Percentiles rank a stretch among this genome's conserved stretches.
These are phyloP conservation scores for Scleromitrula shiraiana DNA, from an alignment of 2,329 filamentous ascomycete genomes.

Conservation along the genomic window DNA sequence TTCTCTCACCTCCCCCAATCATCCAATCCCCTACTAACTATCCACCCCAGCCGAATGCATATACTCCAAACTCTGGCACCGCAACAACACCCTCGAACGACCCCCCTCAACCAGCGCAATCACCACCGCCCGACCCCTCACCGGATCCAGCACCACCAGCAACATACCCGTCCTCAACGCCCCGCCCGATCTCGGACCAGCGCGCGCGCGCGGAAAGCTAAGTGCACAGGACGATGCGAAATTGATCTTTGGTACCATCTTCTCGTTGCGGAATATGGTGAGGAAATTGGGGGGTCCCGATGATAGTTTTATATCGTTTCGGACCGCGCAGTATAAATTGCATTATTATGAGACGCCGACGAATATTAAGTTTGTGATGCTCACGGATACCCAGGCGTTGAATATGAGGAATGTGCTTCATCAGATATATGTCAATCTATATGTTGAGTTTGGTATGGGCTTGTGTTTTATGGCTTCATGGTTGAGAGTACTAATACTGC, in stretches of 20 bases:
- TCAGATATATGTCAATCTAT: slow-evolving; percentile 97
- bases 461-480: slow-evolving; percentile 12
- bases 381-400: slow-evolving; percentile 80
- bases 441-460: slow-evolving; percentile 81
- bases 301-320: slow-evolving; percentile 89
- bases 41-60: slow-evolving; percentile 76
- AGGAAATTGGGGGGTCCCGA: slow-evolving; percentile 90
- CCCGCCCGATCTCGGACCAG: slow-evolving; percentile 24
- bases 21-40: slow-evolving; percentile 11
- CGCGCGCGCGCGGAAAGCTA: slow-evolving; percentile 26
- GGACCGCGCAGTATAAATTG: slow-evolving; percentile 91
- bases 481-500: slow-evolving; percentile 4
- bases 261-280: slow-evolving; percentile 93
- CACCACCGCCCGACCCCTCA: slow-evolving; percentile 41
- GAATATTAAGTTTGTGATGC: slow-evolving; percentile 91
- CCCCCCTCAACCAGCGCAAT: slow-evolving; percentile 28
- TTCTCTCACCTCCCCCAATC: slow-evolving; percentile 7
- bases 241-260: slow-evolving; percentile 93
- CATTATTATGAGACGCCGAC: slow-evolving; percentile 99
- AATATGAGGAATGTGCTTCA: slow-evolving; percentile 93
- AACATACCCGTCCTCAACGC: slow-evolving; percentile 29
- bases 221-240: slow-evolving; percentile 77
- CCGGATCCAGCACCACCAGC: slow-evolving; percentile 37
- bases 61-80: slow-evolving; percentile 77
- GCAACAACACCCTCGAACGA: slow-evolving; percentile 25